phyloP scores from a whole-genome alignment of 2,329 filamentous ascomycete species.

The Sporothrix euskadiensis region DNA sequence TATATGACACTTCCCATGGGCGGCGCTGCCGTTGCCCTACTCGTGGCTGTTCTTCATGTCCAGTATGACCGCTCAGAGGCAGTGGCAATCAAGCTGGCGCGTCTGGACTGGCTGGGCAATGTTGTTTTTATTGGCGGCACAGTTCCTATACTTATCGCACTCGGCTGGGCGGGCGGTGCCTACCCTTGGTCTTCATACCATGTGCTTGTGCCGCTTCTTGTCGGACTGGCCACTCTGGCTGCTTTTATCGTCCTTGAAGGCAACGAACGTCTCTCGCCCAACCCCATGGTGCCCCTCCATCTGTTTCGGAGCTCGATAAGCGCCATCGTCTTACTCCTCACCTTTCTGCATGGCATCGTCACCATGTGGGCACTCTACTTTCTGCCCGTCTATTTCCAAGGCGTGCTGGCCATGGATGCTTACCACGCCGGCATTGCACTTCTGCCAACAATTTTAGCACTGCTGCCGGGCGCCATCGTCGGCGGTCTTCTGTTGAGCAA shows the following conservation, averaged over 20 bases:
- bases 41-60: constrained; percentile 39
- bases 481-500: neutral
- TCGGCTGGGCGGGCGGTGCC: neutral
- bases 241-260: neutral
- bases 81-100: neutral
- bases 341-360: constrained; percentile 38
- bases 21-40: constrained; percentile 36
- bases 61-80: neutral
- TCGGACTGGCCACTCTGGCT: neutral
- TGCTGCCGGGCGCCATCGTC: neutral
- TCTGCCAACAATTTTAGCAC: constrained; percentile 35
- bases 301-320: neutral
- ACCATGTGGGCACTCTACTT: constrained; percentile 44
- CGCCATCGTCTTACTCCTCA: constrained; percentile 37
- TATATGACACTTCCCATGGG: constrained; percentile 46
- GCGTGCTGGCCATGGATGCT: constrained; percentile 40
- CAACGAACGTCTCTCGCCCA: neutral
- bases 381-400: constrained; percentile 51
- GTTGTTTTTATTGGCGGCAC: neutral
- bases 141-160: neutral
- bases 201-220: neutral
- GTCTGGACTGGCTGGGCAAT: neutral
- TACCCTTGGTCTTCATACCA: constrained; percentile 6
- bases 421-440: constrained; percentile 37
- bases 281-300: constrained; percentile 1